Base-by-base conservation (phyloP, 139 green algal genomes). In the Chlorella sp. region DNA sequence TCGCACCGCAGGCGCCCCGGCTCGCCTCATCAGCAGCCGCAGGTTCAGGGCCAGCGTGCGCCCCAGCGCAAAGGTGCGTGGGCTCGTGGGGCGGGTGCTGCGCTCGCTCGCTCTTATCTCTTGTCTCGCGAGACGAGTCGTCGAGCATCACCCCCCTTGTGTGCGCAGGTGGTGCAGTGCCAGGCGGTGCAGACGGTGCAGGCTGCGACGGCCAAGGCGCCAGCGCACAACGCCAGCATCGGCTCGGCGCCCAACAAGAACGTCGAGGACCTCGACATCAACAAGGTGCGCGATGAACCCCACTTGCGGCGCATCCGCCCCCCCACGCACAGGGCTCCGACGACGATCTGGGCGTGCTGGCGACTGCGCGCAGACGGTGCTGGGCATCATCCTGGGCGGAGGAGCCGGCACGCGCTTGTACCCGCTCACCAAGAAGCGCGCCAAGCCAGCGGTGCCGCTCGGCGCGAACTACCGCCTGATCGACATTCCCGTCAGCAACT, bases 391-490 rank as follows among this genome's bases (percentile, higher is more conserved):
- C 70, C 87, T 99, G 49, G 95, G 95, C 65, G 95, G 95, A 62
- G 95, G 95, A 31, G 95, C 95, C 1, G 95, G 95, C 42, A 94
- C 88, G 2, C 88, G 95, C 30, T 83, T 99, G 69, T 99, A 98
- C 83, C 95, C 95, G 0, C 82, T 99, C 62, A 99, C 95, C 61
- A 99, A 99, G 89, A 96, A 95, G 83, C 87, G 95, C 22, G 95
- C 95, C 27, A 99, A 99, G 91, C 96, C 96, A 26, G 96, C 96
- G 0, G 96, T 99, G 77, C 96, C 96, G 0, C 88, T 99, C 71
- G 96, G 96, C 68, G 93, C 93, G 61, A 99, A 99, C 91, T 99
- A 99, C 88, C 85, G 96, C 69, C 91, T 99, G 26, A 99, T 99
- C 71, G 96, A 99, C 83, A 99, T 99, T 75, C 96, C 96, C 20